A percentile compares a stretch with the other conserved stretches of the same genome.
phyloP scores from a whole-genome alignment of 257 asterid species.

The Henckelia pumila region DNA sequence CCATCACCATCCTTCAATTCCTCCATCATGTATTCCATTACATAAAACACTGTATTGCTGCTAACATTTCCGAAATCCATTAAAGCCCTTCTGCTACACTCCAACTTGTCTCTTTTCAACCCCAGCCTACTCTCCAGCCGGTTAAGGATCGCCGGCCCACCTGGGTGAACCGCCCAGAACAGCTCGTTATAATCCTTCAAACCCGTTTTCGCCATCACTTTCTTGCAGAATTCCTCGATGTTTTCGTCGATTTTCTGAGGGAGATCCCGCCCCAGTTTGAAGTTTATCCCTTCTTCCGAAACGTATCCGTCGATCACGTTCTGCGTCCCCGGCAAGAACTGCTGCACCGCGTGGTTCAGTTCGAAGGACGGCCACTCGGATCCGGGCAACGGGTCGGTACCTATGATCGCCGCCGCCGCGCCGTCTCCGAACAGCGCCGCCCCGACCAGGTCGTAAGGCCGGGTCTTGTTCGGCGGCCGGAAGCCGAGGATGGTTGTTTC shows the following conservation, averaged over 20 bases:
- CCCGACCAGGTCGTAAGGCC: conserved; percentile 88
- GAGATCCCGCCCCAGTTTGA: conserved; percentile 74
- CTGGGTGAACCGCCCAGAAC: conserved; percentile 98
- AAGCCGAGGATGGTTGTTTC: conserved; percentile 90
- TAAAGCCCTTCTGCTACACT: conserved; percentile 81
- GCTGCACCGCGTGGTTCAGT: conserved; percentile 63
- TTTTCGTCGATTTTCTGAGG: conserved; percentile 81
- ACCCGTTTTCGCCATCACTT: conserved; percentile 44
- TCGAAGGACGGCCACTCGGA: conserved; percentile 65
- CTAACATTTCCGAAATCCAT: conserved; percentile 90
- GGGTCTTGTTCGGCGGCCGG: conserved; percentile 68
- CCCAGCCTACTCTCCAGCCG: conserved; percentile 56
- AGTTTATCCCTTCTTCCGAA: conserved; percentile 81
- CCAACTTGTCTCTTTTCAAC: conserved; percentile 47
- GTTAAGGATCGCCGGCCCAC: conserved; percentile 91
- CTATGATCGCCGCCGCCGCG: conserved; percentile 72
- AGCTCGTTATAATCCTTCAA: conserved; percentile 47
- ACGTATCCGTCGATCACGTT: conserved; percentile 69
- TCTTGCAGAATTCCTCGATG: conserved; percentile 68
- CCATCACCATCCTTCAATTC: conserved; percentile 41
- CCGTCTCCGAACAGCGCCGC: conserved; percentile 94
- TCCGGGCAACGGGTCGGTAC: conserved; percentile 50
- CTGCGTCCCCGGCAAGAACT: conserved; percentile 62
- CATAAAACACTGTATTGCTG: conserved; percentile 81
- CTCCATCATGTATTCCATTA: conserved; percentile 80